phyloP scores from a whole-genome alignment of 2,329 filamentous ascomycete genomes.

The Monilinia fructigena region DNA sequence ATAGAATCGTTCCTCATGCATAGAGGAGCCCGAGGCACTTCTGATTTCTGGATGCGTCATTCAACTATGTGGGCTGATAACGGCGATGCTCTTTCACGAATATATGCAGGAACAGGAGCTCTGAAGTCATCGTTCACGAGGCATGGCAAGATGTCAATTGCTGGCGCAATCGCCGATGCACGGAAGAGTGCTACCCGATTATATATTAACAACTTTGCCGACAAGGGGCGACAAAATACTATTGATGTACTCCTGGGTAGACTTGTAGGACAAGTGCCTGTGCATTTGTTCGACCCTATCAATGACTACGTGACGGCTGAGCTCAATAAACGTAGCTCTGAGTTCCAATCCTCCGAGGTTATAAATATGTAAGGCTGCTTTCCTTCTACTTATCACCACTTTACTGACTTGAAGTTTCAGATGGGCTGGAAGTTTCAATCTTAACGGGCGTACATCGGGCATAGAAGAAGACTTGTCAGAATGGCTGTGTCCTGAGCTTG shows the following conservation, averaged over 20 bases:
- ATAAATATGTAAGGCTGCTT: constrained; percentile 61
- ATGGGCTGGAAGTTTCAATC: constrained; percentile 83
- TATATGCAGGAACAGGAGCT: constrained; percentile 94
- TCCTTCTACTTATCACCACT: not conserved
- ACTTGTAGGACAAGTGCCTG: constrained; percentile 75
- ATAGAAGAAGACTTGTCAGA: constrained; percentile 75
- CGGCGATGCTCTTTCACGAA: constrained; percentile 88
- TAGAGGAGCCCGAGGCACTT: constrained; percentile 63
- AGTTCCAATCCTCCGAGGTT: constrained; percentile 72
- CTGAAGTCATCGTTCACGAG: constrained; percentile 94
- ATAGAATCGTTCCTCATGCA: constrained; percentile 80
- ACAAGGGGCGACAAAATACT: constrained; percentile 88
- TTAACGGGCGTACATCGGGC: constrained; percentile 83
- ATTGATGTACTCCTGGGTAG: constrained; percentile 91
- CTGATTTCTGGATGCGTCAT: constrained; percentile 90
- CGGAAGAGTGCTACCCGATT: constrained; percentile 90
- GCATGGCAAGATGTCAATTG: constrained; percentile 91
- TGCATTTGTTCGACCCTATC: constrained; percentile 88
- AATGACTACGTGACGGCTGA: constrained; percentile 86
- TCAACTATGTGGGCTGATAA: constrained; percentile 96
- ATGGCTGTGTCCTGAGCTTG: constrained; percentile 76
- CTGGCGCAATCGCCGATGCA: constrained; percentile 90
- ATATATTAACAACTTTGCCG: constrained; percentile 97
- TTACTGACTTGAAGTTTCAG: constrained; percentile 25
- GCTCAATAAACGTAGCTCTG: constrained; percentile 62